These are phyloP conservation scores for Ceratobasidium sp. DNA, from an alignment of 1,284 basidiomycete genomes.

Conservation along the genomic window DNA sequence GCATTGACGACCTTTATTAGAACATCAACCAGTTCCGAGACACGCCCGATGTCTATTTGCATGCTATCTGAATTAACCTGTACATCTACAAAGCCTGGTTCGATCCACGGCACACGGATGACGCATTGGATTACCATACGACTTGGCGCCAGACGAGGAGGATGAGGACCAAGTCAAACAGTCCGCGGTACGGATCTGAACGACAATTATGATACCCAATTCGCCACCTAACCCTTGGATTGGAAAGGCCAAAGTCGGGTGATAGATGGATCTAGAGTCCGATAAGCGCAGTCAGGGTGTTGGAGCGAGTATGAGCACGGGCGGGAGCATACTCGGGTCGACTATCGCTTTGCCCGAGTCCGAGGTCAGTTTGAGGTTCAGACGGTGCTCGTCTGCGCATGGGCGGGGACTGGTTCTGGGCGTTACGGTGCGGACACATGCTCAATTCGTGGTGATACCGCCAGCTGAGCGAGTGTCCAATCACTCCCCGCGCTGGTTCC, in stretches of 20 bases:
- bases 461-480: not conserved
- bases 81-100: slow-evolving; percentile 99
- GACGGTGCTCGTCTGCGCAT: slow-evolving; percentile 23
- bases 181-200: slow-evolving; percentile 4
- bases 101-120: slow-evolving; percentile 66
- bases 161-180: not conserved
- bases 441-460: slow-evolving; percentile 34
- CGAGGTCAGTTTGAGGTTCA: not conserved
- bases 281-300: not conserved
- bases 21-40: slow-evolving; percentile 99
- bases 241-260: slow-evolving; percentile 18
- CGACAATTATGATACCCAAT: slow-evolving; percentile 40
- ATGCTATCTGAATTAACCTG: slow-evolving; percentile 97
- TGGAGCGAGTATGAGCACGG: not conserved
- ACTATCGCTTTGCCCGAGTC: not conserved
- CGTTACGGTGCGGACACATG: slow-evolving; percentile 31
- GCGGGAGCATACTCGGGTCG: not conserved
- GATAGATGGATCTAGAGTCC: slow-evolving; percentile 12
- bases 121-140: slow-evolving; percentile 33
- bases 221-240: slow-evolving; percentile 32
- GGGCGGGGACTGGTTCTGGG: slow-evolving; percentile 17
- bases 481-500: not conserved
- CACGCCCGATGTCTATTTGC: slow-evolving; percentile 97
- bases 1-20: slow-evolving; percentile 99
- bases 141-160: slow-evolving; percentile 29